Base-by-base conservation (phyloP, 108 stramenopile species). In the Skeletonema potamos region DNA sequence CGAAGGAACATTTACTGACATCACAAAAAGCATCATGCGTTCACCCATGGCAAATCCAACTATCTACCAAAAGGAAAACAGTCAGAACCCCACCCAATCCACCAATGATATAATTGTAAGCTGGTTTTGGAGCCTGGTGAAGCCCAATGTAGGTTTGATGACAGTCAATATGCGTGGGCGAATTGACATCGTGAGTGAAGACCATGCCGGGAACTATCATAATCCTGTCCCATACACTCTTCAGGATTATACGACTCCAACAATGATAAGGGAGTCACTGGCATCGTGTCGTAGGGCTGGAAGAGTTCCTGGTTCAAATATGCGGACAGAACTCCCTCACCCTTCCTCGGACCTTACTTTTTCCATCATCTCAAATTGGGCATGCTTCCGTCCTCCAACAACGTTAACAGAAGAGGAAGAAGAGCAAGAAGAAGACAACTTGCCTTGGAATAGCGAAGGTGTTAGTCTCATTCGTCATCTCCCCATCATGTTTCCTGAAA, bases 281-380 rank as follows among this genome's bases (percentile, higher is more conserved):
- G 68, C 51, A 26, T 27, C 33, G 3, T 80, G 73, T 27, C 73
- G 60, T 8, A 80, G 74, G 48, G 67, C 68, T 17, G 77, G 79
- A 32, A 68, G 37, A 54, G 43, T 22, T 44, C 54, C 29, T 15
- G 74, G 67, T 15, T 48, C 54, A 6, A 62, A 43, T 43, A 51
- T 20, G 32, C 41, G 26, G 17, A 75, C 79, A 30, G 62, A 46
- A 24, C 61, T 80, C 28, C 79, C 79, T 22, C 33, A 55, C 15
- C 48, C 74, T 10, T 36, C 58, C 34, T 57, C 74, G 3, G 79
- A 70, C 15, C 13, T 71, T 22, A 70, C 79, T 12, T 80, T 74
- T 24, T 51, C 43, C 6, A 63, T 80, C n/a, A 62, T 71, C 27
- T 74, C 79, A 4, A 80, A 80, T 64, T 80, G 79, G 79, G 64